Evolutionary conservation across 2,329 filamentous ascomycete genomes (phyloP).

Genomic region (Sphaceloma murrayae): DNA sequence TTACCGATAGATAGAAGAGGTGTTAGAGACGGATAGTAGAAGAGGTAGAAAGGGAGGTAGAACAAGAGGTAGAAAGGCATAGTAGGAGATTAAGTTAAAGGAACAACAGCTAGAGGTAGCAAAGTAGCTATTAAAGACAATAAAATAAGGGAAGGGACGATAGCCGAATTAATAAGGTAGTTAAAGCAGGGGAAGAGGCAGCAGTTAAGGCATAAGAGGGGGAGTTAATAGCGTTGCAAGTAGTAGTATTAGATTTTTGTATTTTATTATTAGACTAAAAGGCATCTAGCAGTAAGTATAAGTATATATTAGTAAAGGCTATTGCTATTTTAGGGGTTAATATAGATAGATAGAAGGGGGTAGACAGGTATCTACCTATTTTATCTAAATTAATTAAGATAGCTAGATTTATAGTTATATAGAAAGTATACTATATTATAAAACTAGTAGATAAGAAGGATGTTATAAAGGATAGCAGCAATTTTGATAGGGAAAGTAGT

Average conservation of each 20-base stretch:
- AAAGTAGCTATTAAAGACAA: neutral
- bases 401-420: neutral
- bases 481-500: too few species aligned
- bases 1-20: neutral
- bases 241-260: neutral
- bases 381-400: neutral
- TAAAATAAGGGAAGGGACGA: neutral
- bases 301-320: neutral
- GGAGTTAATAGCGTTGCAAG: neutral
- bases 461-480: neutral
- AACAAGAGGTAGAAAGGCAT: neutral
- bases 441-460: neutral
- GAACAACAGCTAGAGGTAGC: neutral
- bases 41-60: neutral
- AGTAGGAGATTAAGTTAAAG: neutral
- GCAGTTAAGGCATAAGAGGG: neutral
- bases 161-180: neutral
- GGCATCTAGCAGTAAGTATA: neutral
- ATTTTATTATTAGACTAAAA: neutral
- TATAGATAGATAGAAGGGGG: neutral
- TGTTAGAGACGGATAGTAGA: neutral
- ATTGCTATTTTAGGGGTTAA: neutral
- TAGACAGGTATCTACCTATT: neutral
- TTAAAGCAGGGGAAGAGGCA: neutral
- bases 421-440: neutral